Percentiles rank a stretch among this genome's conserved stretches.
Evolutionary conservation across 140 eudicot species (phyloP).

Genomic region (Senecio squalidus): DNA sequence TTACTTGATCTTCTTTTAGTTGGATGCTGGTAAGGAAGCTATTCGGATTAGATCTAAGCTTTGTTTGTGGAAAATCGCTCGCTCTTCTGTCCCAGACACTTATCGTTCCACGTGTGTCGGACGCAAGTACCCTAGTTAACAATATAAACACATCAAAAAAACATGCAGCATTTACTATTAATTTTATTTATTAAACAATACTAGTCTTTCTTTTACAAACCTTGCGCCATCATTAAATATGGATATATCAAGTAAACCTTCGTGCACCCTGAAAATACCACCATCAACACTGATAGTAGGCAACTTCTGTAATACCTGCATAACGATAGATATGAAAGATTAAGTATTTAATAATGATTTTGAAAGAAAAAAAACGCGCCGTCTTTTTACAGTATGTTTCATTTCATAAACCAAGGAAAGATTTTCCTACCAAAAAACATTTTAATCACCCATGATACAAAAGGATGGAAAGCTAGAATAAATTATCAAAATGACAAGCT

Average conservation of each 20-base stretch:
- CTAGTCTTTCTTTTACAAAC: slow-evolving; percentile 30
- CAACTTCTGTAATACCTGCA: slow-evolving; percentile 65
- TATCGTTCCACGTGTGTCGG: slow-evolving; percentile 60
- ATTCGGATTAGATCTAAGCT: slow-evolving; percentile 44
- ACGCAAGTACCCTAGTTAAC: slow-evolving; percentile 66
- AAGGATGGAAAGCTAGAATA: neutral
- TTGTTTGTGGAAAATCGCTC: slow-evolving; percentile 60
- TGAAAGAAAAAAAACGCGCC: too few relatives aligned
- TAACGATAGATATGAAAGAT: too few relatives aligned
- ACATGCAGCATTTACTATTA: neutral
- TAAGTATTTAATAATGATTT: too few relatives aligned
- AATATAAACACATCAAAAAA: neutral
- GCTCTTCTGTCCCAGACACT: slow-evolving; percentile 88
- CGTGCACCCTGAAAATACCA: slow-evolving; percentile 33
- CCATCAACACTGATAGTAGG: slow-evolving; percentile 67
- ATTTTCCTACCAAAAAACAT: too few relatives aligned
- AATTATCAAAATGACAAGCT: neutral
- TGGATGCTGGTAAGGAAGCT: slow-evolving; percentile 69
- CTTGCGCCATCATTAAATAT: slow-evolving; percentile 54
- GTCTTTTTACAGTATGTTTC: too few relatives aligned
- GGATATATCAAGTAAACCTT: slow-evolving; percentile 73
- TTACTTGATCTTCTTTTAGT: slow-evolving; percentile 70
- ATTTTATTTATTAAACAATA: slow-evolving; percentile 1
- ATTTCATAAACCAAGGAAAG: too few relatives aligned
- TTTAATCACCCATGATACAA: too few relatives aligned